Percentiles rank a stretch among this genome's conserved stretches.
Conservation (phyloP, 805 yeast genomes). For the Dipodascus geniculatus region DNA sequence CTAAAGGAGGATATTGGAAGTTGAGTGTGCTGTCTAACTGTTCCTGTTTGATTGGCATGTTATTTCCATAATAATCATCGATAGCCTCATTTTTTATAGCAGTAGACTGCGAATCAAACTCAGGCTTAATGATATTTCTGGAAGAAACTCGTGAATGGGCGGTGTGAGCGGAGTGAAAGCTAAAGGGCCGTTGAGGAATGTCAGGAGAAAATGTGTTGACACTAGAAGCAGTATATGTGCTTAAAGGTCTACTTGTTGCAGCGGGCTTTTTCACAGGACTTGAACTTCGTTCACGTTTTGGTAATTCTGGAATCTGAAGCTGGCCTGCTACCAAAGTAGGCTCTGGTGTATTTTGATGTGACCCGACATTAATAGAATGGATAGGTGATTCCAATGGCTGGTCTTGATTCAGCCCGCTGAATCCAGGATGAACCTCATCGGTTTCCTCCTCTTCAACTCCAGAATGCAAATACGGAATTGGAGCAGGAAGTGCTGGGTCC, state of each 20-base stretch:
- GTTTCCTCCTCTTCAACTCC: neutral
- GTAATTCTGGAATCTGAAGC: neutral
- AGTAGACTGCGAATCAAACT: neutral
- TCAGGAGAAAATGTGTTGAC: neutral
- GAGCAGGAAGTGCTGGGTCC: neutral
- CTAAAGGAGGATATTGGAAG: neutral
- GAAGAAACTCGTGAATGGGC: neutral
- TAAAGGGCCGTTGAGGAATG: neutral
- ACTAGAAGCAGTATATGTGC: neutral
- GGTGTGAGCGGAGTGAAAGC: neutral
- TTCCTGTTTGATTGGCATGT: neutral
- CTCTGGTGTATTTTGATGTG: neutral
- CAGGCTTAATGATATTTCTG: neutral
- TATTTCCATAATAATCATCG: neutral
- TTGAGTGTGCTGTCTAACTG: neutral
- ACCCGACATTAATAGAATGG: neutral
- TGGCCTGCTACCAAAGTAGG: neutral
- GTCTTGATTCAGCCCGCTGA: neutral
- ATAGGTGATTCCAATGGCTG: neutral
- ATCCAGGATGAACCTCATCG: neutral
- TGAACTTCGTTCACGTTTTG: neutral
- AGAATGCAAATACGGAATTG: no score
- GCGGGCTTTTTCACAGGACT: neutral
- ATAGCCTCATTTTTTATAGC: neutral
- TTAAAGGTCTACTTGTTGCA: neutral